A percentile compares a stretch with the other conserved stretches of the same genome.
Evolutionary conservation across 305 asterid genomes (phyloP).

Genomic region (Fraxinus velutina): DNA sequence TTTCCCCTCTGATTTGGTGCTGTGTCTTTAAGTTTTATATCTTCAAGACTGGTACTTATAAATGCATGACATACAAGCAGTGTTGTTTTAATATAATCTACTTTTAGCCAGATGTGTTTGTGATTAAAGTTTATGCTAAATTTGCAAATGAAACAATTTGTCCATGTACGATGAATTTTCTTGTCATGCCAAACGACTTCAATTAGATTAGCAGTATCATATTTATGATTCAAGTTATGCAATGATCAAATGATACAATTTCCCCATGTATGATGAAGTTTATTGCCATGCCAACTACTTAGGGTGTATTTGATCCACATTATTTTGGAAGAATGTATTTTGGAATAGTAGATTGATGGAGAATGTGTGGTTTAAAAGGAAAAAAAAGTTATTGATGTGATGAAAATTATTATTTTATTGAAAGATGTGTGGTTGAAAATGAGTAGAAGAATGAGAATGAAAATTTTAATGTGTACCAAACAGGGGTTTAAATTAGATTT

Average conservation of each 20-base stretch:
- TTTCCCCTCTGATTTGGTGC: not conserved
- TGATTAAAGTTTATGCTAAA: not conserved
- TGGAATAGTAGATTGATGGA: too few species aligned
- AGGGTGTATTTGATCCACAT: too few species aligned
- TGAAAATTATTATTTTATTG: too few species aligned
- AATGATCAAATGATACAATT: not conserved
- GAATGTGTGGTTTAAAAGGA: too few species aligned
- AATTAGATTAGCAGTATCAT: not conserved
- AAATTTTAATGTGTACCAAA: too few species aligned
- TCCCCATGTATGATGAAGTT: not conserved
- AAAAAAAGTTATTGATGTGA: too few species aligned
- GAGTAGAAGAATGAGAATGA: too few species aligned
- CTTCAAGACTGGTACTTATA: not conserved
- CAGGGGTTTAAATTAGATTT: not conserved
- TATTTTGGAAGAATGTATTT: too few species aligned
- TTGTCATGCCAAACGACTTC: not conserved
- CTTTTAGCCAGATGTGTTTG: not conserved
- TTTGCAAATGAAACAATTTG: not conserved
- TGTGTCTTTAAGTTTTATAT: not conserved
- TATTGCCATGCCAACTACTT: not conserved
- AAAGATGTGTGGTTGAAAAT: too few species aligned
- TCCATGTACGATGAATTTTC: not conserved
- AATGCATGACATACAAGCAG: not conserved
- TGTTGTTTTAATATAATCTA: not conserved
- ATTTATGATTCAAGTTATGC: not conserved